These are phyloP conservation scores for Aspergillus arachidicola DNA, from an alignment of 2,329 filamentous ascomycete species.

Conservation along the genomic window DNA sequence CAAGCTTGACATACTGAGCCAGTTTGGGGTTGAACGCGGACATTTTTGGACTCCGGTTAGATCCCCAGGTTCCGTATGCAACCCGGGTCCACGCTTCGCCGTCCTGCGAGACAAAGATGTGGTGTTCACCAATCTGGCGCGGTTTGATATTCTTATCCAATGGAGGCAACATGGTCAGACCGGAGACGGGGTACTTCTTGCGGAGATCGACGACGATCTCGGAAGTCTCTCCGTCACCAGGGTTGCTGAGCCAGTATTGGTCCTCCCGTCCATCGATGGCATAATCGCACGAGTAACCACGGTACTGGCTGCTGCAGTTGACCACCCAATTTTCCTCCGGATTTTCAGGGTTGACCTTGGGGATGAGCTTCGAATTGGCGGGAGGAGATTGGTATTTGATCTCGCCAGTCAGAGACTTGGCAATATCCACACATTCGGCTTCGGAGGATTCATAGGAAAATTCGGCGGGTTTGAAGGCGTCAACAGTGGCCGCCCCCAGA, in stretches of 20 bases:
- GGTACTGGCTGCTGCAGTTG: conserved; percentile 6
- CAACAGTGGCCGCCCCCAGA: conserved; percentile 18
- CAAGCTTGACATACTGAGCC: conserved; percentile 18
- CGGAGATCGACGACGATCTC: conserved; percentile 17
- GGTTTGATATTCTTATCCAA: conserved; percentile 2
- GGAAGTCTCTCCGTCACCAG: background rate
- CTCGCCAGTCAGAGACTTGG: background rate
- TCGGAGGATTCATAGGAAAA: conserved; percentile 18
- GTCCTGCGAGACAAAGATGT: conserved; percentile 8
- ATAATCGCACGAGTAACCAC: conserved; percentile 12
- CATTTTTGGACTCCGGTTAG: conserved; percentile 21
- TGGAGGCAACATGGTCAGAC: conserved; percentile 20
- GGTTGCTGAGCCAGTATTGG: conserved; percentile 19
- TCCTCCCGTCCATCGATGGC: conserved; percentile 18
- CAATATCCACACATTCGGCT: conserved; percentile 8
- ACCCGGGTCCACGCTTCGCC: conserved; percentile 17
- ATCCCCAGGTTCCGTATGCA: conserved; percentile 25
- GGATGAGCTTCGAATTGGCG: conserved; percentile 5
- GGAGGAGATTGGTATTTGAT: conserved; percentile 12
- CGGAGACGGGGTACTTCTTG: conserved; percentile 15
- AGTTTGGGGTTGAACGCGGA: conserved; percentile 19
- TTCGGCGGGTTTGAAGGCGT: conserved; percentile 16
- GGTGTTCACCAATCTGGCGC: conserved; percentile 21
- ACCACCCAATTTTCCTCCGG: conserved; percentile 3
- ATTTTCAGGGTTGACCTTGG: conserved; percentile 1